Base-by-base conservation (phyloP, 2,329 filamentous ascomycete genomes). In the Shiraia sp. region DNA sequence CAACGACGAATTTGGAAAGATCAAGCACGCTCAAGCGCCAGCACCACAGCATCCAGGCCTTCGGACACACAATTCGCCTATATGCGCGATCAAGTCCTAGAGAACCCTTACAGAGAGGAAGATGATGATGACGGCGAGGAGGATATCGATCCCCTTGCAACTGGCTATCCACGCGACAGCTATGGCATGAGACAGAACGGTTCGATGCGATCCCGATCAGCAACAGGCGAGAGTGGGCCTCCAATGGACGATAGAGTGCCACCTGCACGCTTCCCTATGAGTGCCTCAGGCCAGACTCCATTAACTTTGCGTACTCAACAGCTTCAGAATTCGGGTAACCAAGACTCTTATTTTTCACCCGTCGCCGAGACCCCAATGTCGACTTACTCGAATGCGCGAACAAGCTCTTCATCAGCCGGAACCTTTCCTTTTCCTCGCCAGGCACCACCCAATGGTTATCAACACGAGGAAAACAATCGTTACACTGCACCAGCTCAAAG, bases 331-430 rank as follows among this genome's bases (percentile, higher is more conserved):
- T 81, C 77, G 8, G 58, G 51, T 37, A 88, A 88, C 44, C 95
- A 90, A 42, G 89, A 90, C 44, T 96, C 91, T 3, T 97, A 96
- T 71, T 99, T 99, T 70, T 97, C 92, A 0, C 93, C 93, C 0
- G 80, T 86, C 2, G 80, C 79, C 24, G 91, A 96, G 40, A 90
- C 88, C 0, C 88, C 88, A 8, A 83, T 83, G 30, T 89, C 86
- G 10, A 57, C 56, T 3, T 51, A 56, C 41, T 68, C 65, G 2
- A 66, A 55, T 40, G 86, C 86, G 16, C 80, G 88, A 35, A 86
- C 87, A 6, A 91, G 87, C 65, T 83, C 83, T 1, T 79, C 72
- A 45, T 74, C 88, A 4, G 90, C 88, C 28, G 82, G 84, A 32
- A 85, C 90, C 64, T 95, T 90, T 59, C 82, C 84, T 1, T 95